Evolutionary conservation across 495 filamentous ascomycete genomes (phyloP), one percentile per base, ranked within the genome.

Genomic region (Pseudoneurospora amorphoporcata): DNA sequence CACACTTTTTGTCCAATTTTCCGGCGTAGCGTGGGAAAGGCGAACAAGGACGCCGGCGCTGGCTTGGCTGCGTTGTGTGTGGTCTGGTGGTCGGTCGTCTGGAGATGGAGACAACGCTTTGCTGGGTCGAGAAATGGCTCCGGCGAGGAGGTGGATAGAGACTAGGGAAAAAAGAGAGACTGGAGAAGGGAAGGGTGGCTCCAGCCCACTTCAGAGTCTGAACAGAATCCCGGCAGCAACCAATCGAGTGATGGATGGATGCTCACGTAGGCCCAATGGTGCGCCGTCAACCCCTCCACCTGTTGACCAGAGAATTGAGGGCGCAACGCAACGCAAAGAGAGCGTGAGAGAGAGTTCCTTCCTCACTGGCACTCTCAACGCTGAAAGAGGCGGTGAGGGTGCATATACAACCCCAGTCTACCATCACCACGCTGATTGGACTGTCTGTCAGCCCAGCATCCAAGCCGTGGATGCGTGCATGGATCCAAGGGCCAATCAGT

Each of bases 381-480:
- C 76, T 77, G 80, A 81, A 81, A 81, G 80, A 81, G 76, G 80
- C 80, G 80, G 80, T 81, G 80, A 81, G 76, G 73, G 76, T 73
- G 80, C 79, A 76, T 79, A 72, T 35, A 65, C 72, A 71, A 76
- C 75, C 79, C 79, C 71, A 76, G 79, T 76, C 75, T 47, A 41
- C 58, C 69, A 37, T 68, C n/a, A 32, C 71, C 14, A n/a, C 35
- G 39, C 69, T 80, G 78, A 80, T 80, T 80, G 79, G 79, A 39
- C 71, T 53, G n/a, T 23, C 42, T n/a, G 41, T 43, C 38, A 69
- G 68, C 73, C 43, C 70, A 43, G 37, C 71, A 73, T 76, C 75
- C 77, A 73, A 39, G 72, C 53, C 47, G 75, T 75, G 76, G 75
- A 69, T 79, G 75, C 71, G 69, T 73, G 77, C 77, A 79, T 75